Base-by-base conservation (phyloP, 805 yeast species). In the Cyberlindnera xylosilytica region DNA sequence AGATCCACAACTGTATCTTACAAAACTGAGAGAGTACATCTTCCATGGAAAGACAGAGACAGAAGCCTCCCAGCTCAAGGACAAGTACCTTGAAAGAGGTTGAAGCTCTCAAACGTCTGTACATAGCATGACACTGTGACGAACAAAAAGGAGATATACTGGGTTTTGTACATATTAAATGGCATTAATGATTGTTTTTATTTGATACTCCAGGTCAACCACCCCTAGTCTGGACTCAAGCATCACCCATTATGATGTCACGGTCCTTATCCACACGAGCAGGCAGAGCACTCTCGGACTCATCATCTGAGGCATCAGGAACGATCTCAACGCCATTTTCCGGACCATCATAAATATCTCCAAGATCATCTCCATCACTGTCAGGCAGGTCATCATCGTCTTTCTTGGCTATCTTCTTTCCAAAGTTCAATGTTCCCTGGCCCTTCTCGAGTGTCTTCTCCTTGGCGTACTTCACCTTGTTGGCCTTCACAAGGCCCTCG, bases 1-100 rank as follows among this genome's bases (percentile, higher is more conserved):
- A 36, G 95, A 87, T 61, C 81, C 91, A 10, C 75, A 79, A 42
- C 72, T 87, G 39, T 83, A 87, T 48, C 72, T 87, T 53, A 74
- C 79, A 34, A 87, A 86, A 60, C 71, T 87, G 40, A 76, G 76
- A 57, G 87, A 87, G 53, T 93, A 78, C 60, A 75, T 93, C 16
- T 84, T 79, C 61, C 69, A 78, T 42, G 98, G 98, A 1, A 66
- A 69, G 37, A 65, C 78, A 45, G 72, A 73, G 58, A 58, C 63
- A 8, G 62, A 56, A 32, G 64, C 57, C 16, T 47, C 57, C 6
- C 51, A 48, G 24, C 38, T 51, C 19, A 51, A 48, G 33, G 44
- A 49, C 24, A 46, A 45, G 32, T 56, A 59, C 40, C 45, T 58
- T 13, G 65, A 62, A 48, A 60, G 65, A 52, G 65, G 65, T 49